phyloP scores from a whole-genome alignment of 495 filamentous ascomycete genomes.

The Aspergillus ellipticus region DNA sequence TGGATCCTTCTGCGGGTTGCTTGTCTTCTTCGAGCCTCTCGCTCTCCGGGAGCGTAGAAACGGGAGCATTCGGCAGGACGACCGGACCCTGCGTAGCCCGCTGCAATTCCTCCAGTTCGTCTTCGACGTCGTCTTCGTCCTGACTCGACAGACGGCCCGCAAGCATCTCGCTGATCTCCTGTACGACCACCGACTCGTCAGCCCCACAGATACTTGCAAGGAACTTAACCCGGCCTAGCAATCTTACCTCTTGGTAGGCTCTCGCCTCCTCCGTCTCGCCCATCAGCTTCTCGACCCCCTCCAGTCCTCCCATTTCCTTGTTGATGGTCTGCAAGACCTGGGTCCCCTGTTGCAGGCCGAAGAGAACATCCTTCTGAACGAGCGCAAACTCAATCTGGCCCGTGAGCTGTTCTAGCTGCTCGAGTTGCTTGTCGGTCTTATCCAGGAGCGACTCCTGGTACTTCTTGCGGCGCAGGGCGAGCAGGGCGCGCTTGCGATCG shows the following conservation, averaged over 20 bases:
- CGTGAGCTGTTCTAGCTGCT: constrained; percentile 78
- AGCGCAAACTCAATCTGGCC: constrained; percentile 87
- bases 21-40: constrained; percentile 27
- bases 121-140: constrained; percentile 97
- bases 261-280: constrained; percentile 84
- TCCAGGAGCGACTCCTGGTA: constrained; percentile 89
- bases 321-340: constrained; percentile 85
- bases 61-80: constrained; percentile 59
- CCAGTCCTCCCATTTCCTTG: constrained; percentile 92
- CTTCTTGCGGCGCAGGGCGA: constrained; percentile 91
- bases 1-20: constrained; percentile 9
- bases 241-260: constrained; percentile 75
- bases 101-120: constrained; percentile 81
- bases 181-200: constrained; percentile 18
- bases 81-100: constrained; percentile 54
- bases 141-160: constrained; percentile 79
- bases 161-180: constrained; percentile 91
- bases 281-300: constrained; percentile 89
- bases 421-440: constrained; percentile 89
- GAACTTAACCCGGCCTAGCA: background rate
- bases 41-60: constrained; percentile 27
- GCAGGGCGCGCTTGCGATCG: constrained; percentile 75
- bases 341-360: constrained; percentile 89
- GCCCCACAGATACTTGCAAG: background rate
- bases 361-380: constrained; percentile 92